These are phyloP conservation scores for Neocallimastix lanati DNA, from an alignment of 192 early-diverging fungal species.

Conservation along the genomic window DNA sequence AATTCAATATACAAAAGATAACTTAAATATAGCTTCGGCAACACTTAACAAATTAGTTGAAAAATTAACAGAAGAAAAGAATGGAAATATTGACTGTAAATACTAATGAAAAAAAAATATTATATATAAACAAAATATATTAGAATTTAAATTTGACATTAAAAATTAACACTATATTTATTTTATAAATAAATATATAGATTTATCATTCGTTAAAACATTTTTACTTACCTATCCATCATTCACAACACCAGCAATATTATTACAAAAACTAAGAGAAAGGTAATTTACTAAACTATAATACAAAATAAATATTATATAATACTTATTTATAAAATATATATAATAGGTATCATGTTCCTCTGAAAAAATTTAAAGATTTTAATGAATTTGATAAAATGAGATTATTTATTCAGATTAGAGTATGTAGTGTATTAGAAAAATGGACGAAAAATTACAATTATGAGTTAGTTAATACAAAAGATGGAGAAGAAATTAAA, in stretches of 20 bases:
- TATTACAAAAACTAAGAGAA: constrained; percentile 12
- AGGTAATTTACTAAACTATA: no score
- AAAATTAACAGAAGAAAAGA: constrained; percentile 8
- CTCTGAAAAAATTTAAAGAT: constrained; percentile 1
- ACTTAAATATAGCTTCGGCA: constrained; percentile 2
- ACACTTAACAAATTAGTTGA: constrained; percentile 12
- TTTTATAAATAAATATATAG: constrained; percentile 1
- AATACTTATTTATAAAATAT: no score
- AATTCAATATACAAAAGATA: constrained; percentile 1
- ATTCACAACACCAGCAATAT: constrained; percentile 7
- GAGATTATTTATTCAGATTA: constrained; percentile 12
- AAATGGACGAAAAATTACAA: constrained; percentile 17
- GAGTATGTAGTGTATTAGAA: constrained; percentile 15
- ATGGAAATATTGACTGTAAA: constrained; percentile 6
- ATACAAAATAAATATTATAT: no score
- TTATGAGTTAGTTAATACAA: constrained; percentile 8
- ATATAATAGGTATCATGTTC: constrained; percentile 9
- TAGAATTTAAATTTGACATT: no score
- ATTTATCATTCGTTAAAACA: constrained; percentile 17
- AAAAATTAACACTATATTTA: no score
- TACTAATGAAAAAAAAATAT: no score
- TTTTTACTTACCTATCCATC: constrained; percentile 21
- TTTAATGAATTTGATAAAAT: constrained; percentile 11
- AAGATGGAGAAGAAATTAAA: constrained; percentile 5
- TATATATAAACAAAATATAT: no score